These are phyloP conservation scores for Pinus tabuliformis DNA, from an alignment of 75 land plant species.

Conservation along the genomic window DNA sequence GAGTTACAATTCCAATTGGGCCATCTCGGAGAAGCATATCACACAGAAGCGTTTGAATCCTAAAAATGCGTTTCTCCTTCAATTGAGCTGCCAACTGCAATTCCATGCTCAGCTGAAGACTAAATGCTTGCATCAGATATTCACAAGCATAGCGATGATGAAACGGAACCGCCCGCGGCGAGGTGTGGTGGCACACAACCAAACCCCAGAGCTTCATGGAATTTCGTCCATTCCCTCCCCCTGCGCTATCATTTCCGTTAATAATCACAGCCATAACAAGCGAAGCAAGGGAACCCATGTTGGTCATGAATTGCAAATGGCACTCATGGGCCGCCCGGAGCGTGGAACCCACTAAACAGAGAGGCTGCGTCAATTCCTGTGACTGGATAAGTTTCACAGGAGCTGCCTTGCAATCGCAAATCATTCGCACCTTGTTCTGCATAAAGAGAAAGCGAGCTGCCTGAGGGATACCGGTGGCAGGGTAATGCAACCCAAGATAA, in stretches of 20 bases:
- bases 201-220: slow-evolving; percentile 86
- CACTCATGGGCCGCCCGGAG: slow-evolving; percentile 96
- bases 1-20: slow-evolving; percentile 91
- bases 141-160: slow-evolving; percentile 94
- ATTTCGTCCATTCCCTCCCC: slow-evolving; percentile 18
- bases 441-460: slow-evolving; percentile 91
- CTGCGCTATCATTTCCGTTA: slow-evolving; percentile 19
- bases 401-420: slow-evolving; percentile 68
- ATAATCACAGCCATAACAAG: slow-evolving; percentile 91
- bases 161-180: slow-evolving; percentile 79
- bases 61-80: slow-evolving; percentile 80
- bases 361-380: slow-evolving; percentile 64
- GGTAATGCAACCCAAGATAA: slow-evolving; percentile 92
- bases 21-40: slow-evolving; percentile 97
- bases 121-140: slow-evolving; percentile 97
- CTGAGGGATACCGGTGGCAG: slow-evolving; percentile 96
- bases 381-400: slow-evolving; percentile 81
- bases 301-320: slow-evolving; percentile 98
- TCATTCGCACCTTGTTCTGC: slow-evolving; percentile 94
- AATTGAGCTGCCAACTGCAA: slow-evolving; percentile 80
- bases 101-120: slow-evolving; percentile 97
- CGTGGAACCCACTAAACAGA: slow-evolving; percentile 95
- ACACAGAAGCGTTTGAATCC: slow-evolving; percentile 89
- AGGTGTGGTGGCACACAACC: slow-evolving; percentile 96
- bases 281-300: slow-evolving; percentile 97